A percentile compares a stretch with the other conserved stretches of the same genome.
Conservation (phyloP, 257 asterid genomes). For the Perilla frutescens region DNA sequence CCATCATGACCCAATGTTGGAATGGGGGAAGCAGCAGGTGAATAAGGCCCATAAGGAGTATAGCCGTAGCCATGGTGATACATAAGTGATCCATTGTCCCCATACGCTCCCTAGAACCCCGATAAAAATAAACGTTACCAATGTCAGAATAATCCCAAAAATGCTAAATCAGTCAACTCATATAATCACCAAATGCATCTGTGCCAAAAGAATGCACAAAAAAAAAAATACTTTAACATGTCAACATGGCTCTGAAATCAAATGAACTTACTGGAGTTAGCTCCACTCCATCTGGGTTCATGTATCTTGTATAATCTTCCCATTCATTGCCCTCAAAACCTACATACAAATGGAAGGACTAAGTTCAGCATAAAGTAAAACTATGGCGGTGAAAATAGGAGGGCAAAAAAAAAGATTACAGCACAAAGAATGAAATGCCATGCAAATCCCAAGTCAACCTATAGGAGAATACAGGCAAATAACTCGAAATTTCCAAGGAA, state of each 20-base stretch:
- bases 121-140: background rate
- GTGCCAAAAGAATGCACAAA: background rate
- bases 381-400: background rate
- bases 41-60: slow-evolving; percentile 67
- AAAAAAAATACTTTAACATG: background rate
- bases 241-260: background rate
- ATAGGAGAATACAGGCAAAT: background rate
- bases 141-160: background rate
- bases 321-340: slow-evolving; percentile 56
- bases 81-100: slow-evolving; percentile 66
- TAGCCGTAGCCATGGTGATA: slow-evolving; percentile 70
- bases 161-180: background rate
- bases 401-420: background rate
- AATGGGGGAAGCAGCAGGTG: slow-evolving; percentile 69
- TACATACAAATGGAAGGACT: slow-evolving; percentile 17
- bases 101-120: slow-evolving; percentile 62
- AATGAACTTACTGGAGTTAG: slow-evolving; percentile 49
- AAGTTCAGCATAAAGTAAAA: background rate
- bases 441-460: background rate
- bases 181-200: background rate
- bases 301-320: slow-evolving; percentile 58
- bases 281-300: slow-evolving; percentile 59
- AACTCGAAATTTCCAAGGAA: background rate
- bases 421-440: background rate
- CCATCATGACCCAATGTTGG: slow-evolving; percentile 72